Evolutionary conservation across 768 basidiomycete genomes (phyloP).

Genomic region (Amanita fuliginea): DNA sequence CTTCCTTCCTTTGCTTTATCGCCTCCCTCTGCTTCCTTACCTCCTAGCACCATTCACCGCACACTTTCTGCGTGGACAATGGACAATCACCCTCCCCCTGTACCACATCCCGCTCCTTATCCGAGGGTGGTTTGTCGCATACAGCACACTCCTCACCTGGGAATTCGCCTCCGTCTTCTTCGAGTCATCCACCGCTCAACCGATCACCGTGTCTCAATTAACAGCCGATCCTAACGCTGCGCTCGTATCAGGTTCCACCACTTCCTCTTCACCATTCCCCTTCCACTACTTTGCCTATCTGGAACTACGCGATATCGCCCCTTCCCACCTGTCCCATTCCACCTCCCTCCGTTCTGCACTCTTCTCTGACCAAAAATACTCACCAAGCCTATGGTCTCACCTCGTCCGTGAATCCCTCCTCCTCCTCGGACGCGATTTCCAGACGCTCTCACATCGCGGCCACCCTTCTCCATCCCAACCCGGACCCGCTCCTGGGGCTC

Average conservation of each 20-base stretch:
- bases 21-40: constrained; percentile 38
- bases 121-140: constrained; percentile 38
- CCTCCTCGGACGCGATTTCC: constrained; percentile 59
- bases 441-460: constrained; percentile 53
- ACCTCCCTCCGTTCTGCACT: constrained; percentile 38
- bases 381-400: constrained; percentile 51
- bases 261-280: constrained; percentile 15
- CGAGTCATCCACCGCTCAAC: constrained; percentile 47
- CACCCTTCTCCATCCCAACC: constrained; percentile 13
- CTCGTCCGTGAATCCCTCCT: constrained; percentile 50
- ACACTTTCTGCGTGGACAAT: constrained; percentile 50
- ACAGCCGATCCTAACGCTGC: constrained; percentile 44
- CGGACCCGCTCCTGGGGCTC: constrained; percentile 7
- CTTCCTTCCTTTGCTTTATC: constrained; percentile 39
- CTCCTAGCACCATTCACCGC: constrained; percentile 50
- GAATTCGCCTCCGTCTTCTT: constrained; percentile 54
- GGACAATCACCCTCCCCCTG: constrained; percentile 40
- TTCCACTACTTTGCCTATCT: constrained; percentile 59
- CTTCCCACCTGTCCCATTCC: constrained; percentile 28
- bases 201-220: constrained; percentile 29
- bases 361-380: constrained; percentile 60
- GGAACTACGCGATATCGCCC: constrained; percentile 44
- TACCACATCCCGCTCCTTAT: constrained; percentile 31
- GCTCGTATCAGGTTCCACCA: constrained; percentile 41
- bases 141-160: constrained; percentile 48